Base-by-base conservation (phyloP, 768 basidiomycete genomes). In the Lactarius hatsudake region DNA sequence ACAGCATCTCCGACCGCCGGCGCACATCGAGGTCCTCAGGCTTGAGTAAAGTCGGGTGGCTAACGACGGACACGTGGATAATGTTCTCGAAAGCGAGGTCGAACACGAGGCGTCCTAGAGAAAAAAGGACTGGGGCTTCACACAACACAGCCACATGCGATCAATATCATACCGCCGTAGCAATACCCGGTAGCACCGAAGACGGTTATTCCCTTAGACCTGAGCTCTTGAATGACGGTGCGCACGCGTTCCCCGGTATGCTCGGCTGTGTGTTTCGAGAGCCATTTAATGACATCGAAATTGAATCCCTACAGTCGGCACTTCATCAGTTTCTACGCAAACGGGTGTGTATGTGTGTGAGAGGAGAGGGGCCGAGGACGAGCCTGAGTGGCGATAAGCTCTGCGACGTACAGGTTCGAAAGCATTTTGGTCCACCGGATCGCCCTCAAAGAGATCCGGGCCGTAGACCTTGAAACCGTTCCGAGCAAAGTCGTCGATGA, bases 1-100 rank as follows among this genome's bases (percentile, higher is more conserved):
- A 32, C 32, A 32, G 32, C 32, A 32, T 32, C 32, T 32, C 32
- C 32, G 32, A 32, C 32, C 32, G 6, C 32, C 20, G 34, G 60
- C 69, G 30, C 63, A 77, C 78, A 71, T 83, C 76, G 17, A 82
- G 71, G 67, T 81, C 81, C 9, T 73, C 72, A 5, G 79, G 78
- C 26, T 76, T 32, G 42, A 83, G 74, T 1, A 78, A 69, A 2
- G 84, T 82, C 0, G 85, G 86, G 71, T 86, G 86, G 1, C 80
- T 64, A 54, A 81, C 73, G 23, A 77, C 79, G 2, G 76, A 77
- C 51, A 78, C 82, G 20, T 80, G 71, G 70, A 79, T 75, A 38
- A 73, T 53, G 61, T 77, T 73, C 40, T 81, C 80, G 61, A 81
- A 78, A 0, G 84, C 81, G 53, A 85, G 77, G 66, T 83, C 61